Base-by-base conservation (phyloP, 495 filamentous ascomycete genomes). In the Hypoxylon fragiforme region DNA sequence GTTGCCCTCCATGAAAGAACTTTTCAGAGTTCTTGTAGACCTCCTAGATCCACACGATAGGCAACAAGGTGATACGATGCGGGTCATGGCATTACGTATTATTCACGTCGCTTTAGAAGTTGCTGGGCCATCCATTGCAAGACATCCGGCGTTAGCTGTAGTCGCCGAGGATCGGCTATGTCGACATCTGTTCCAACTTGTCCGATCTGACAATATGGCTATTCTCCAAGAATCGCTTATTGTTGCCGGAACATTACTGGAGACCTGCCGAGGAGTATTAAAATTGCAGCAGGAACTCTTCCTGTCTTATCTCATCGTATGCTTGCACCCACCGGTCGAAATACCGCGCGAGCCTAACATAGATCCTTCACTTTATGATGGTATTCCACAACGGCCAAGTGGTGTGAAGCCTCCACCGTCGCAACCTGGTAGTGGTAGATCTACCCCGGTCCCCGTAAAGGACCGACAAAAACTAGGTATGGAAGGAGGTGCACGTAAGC, bases 221-320 rank as follows among this genome's bases (percentile, higher is more conserved):
- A 90, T 97, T 42, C 77, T 99, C 1, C 89, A 95, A 50, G 90
- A 92, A 54, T 94, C 94, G 2, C 77, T 99, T 30, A 86, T 92
- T 42, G 94, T 99, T 22, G 87, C 91, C 6, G 87, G 91, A 13
- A 99, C 95, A 0, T 72, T 99, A 20, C 74, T 99, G 4, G 87
- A 91, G 22, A 97, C 94, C 0, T 96, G 92, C 64, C 82, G 94
- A 38, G 83, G 86, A n/a, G 90, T 96, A 14, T 73, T 99, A 43
- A 97, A 97, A 72, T 77, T 99, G 18, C 94, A 99, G 63, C 94
- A 99, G 75, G 94, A 99, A 71, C 79, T 99, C 2, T 99, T 92
- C 64, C 72, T 99, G 26, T 95, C 91, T 0, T 99, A 99, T 68
- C 71, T 99, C 22, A 87, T 97, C 21, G 89, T 90, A 9, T 99